Evolutionary conservation across 306 rosid species (phyloP).

Genomic region (Cyamopsis tetragonoloba): DNA sequence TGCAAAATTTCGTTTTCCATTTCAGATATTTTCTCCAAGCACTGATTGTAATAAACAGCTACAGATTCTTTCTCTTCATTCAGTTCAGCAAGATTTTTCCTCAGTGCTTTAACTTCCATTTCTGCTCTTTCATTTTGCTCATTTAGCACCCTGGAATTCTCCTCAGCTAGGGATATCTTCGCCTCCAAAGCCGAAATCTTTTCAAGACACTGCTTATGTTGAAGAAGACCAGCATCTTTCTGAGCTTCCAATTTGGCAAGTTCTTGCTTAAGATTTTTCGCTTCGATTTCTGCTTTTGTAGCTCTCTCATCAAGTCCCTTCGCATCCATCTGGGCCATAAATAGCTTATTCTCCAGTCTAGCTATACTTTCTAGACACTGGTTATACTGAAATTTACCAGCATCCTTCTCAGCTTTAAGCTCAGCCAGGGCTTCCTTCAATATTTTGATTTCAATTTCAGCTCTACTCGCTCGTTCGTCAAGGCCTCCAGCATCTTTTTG

Average conservation of each 20-base stretch:
- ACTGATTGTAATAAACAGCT: constrained; percentile 50
- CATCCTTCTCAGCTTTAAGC: constrained; percentile 63
- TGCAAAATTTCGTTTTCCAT: constrained; percentile 63
- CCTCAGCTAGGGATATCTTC: constrained; percentile 61
- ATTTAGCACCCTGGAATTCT: constrained; percentile 53
- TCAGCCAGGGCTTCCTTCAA: constrained; percentile 70
- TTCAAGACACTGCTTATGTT: constrained; percentile 53
- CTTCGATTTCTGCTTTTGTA: constrained; percentile 58
- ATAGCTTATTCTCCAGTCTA: constrained; percentile 51
- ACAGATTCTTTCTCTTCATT: constrained; percentile 62
- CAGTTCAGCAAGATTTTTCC: constrained; percentile 42
- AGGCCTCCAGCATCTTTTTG: constrained; percentile 66
- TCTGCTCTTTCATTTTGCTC: constrained; percentile 58
- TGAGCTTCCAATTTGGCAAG: constrained; percentile 58
- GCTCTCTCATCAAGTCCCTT: constrained; percentile 51
- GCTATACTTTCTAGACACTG: constrained; percentile 69
- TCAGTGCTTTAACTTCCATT: constrained; percentile 52
- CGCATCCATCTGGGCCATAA: constrained; percentile 42
- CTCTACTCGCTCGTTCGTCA: constrained; percentile 76
- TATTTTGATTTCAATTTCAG: constrained; percentile 72
- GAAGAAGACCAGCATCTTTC: constrained; percentile 65
- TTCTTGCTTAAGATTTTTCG: constrained; percentile 51
- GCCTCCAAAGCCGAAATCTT: constrained; percentile 62
- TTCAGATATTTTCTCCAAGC: constrained; percentile 61
- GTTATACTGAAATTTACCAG: constrained; percentile 58